Base-by-base conservation (phyloP, 805 yeast genomes). In the Nakazawaea holstii region DNA sequence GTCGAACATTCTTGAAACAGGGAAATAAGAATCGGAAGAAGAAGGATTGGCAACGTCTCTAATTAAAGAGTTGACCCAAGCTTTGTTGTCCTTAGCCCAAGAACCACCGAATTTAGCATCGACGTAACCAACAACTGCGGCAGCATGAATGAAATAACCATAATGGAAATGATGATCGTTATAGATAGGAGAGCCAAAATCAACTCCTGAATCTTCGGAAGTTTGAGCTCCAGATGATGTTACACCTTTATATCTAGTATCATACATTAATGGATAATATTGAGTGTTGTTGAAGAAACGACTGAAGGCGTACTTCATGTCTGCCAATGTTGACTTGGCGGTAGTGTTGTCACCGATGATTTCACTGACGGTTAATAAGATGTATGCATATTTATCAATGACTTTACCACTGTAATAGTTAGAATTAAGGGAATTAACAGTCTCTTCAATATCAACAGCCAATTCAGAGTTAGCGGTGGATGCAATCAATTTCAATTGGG, bases 1-100 rank as follows among this genome's bases (percentile, higher is more conserved):
- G 59, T 83, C 88, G 64, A 84, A 84, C 7, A 80, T 72, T 57
- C 91, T 72, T 39, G 71, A 82, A 14, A 77, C 82, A 6, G 90
- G 90, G 65, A 84, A 84, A 55, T 62, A 74, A 2, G 59, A 54
- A 55, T 85, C 91, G 6, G 67, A 64, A 13, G 65, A 67, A 6
- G 69, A 65, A 4, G 87, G 86, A 52, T 79, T 80, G 2, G 86
- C 82, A 51, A 75, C 79, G 64, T 84, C 91, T 62, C 90, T 72
- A n/a, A 82, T 60, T 47, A 84, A 68, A 11, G 77, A 66, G 41
- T 73, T 76, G 11, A 77, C 81, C 74, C 84, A 84, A 30, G 69
- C 65, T 50, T 61, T 66, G 46, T 74, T 69, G 4, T 71, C 68
- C 40, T 60, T 52, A 6, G 79, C 70, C 87, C 87, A 82, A 7